These are phyloP conservation scores for Trichosanthes truncata DNA, from an alignment of 306 rosid genomes.

Conservation along the genomic window DNA sequence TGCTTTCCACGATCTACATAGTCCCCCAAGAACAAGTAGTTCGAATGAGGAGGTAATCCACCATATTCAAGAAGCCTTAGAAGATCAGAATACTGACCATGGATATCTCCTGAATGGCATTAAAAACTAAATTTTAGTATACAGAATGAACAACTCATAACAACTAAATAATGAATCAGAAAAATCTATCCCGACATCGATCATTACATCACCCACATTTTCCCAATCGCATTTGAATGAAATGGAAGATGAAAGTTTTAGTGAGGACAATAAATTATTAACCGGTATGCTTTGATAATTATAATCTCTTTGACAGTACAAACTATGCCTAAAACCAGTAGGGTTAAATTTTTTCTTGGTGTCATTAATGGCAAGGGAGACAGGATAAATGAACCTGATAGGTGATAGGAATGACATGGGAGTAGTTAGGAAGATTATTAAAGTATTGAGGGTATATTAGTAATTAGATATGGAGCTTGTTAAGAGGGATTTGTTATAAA, in stretches of 20 bases:
- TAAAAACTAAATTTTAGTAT: not conserved
- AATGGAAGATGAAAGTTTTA: not conserved
- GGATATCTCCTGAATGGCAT: constrained; percentile 58
- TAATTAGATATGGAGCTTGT: no score
- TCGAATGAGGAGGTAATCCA: constrained; percentile 75
- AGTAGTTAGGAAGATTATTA: no score
- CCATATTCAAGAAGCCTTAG: constrained; percentile 73
- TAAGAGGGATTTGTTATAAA: no score
- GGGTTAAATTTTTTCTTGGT: not conserved
- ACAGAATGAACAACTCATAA: not conserved
- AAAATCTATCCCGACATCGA: not conserved
- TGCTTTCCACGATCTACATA: constrained; percentile 93
- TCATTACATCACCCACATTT: not conserved
- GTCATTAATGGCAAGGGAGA: not conserved
- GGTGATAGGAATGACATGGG: no score
- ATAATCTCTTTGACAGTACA: not conserved
- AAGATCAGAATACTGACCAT: constrained; percentile 84
- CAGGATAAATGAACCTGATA: not conserved
- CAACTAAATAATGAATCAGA: not conserved
- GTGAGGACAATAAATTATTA: not conserved
- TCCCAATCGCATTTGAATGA: not conserved
- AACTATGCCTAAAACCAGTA: not conserved
- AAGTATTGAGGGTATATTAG: no score
- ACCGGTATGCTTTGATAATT: not conserved
- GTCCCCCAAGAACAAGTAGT: constrained; percentile 79